Evolutionary conservation across 805 yeast species (phyloP).

Genomic region (Lipomyces japonicus): DNA sequence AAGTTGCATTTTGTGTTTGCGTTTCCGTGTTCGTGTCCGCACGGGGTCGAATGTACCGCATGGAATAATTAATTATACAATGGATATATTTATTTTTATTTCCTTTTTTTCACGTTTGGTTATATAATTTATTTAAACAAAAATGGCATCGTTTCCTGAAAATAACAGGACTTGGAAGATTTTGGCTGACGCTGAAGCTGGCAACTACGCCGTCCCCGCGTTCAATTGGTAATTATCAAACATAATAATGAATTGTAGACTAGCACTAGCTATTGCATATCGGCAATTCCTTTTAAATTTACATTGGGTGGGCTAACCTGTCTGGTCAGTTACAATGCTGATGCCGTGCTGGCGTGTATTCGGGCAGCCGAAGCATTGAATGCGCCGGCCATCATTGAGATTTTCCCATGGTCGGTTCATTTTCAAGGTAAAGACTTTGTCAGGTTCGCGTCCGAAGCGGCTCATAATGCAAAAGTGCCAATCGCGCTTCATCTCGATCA

Average conservation of each 20-base stretch:
- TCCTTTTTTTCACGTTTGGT: too few relatives aligned
- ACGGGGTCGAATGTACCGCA: too few relatives aligned
- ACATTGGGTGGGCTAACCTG: too few relatives aligned
- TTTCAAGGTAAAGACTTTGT: constrained; percentile 37
- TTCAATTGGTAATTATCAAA: constrained; percentile 30
- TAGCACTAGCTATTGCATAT: background rate
- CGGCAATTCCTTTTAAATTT: too few relatives aligned
- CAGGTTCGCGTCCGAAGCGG: constrained; percentile 33
- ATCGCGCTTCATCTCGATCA: constrained; percentile 41
- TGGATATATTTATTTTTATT: too few relatives aligned
- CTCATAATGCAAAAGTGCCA: constrained; percentile 38
- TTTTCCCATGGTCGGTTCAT: constrained; percentile 43
- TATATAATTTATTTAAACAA: too few relatives aligned
- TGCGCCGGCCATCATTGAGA: constrained; percentile 39
- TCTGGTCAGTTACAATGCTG: constrained; percentile 37
- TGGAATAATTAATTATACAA: too few relatives aligned
- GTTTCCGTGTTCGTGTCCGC: too few relatives aligned
- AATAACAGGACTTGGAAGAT: constrained; percentile 34
- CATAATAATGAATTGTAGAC: background rate
- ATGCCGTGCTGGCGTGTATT: constrained; percentile 38
- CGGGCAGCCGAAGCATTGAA: constrained; percentile 39
- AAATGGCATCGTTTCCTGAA: constrained; percentile 58
- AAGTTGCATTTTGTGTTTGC: too few relatives aligned
- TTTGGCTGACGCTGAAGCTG: constrained; percentile 35
- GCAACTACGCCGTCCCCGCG: constrained; percentile 38